Evolutionary conservation across 306 rosid species (phyloP).

Genomic region (Prosopis cineraria): DNA sequence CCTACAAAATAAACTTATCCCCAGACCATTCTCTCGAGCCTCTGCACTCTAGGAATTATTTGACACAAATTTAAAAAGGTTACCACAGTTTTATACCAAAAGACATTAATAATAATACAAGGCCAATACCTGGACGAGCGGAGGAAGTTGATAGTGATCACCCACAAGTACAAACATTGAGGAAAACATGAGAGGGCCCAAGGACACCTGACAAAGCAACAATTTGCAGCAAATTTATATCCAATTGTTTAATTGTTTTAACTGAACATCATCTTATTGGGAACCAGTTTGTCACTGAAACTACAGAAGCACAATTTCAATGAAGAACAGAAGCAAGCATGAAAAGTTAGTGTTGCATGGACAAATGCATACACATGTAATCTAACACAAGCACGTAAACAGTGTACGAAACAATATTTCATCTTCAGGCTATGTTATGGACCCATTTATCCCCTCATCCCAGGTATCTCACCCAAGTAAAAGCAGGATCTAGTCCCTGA

Average conservation of each 20-base stretch:
- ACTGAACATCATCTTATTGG: neutral
- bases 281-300: neutral
- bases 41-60: conserved; percentile 67
- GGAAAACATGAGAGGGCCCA: conserved; percentile 90
- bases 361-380: neutral
- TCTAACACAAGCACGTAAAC: neutral
- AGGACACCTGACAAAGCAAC: conserved; percentile 70
- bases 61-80: conserved; percentile 13
- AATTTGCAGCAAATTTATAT: conserved; percentile 3
- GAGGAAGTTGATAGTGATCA: conserved; percentile 95
- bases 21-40: conserved; percentile 96
- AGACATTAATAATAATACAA: neutral
- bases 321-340: neutral
- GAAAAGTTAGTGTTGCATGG: neutral
- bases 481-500: neutral
- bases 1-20: conserved; percentile 85
- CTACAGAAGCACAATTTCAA: neutral
- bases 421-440: neutral
- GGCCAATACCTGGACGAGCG: conserved; percentile 78
- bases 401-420: neutral
- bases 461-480: neutral
- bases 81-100: conserved; percentile 13
- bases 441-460: neutral
- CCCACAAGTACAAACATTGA: conserved; percentile 92
- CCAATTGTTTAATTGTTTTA: neutral